Evolutionary conservation across 192 early-diverging fungal genomes (phyloP).

Genomic region (Glomus cerebriforme): DNA sequence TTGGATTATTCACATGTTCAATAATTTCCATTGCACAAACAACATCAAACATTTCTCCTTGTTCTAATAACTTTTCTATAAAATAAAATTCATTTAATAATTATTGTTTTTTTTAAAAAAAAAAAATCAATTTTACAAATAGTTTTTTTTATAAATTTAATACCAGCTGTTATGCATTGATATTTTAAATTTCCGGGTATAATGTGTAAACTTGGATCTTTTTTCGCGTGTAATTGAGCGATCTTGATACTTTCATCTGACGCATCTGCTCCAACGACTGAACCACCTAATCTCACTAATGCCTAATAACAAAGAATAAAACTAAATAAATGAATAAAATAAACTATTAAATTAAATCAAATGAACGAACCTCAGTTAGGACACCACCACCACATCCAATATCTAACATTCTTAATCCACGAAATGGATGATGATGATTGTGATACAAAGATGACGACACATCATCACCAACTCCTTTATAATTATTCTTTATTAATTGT

Average conservation of each 20-base stretch:
- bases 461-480: not conserved
- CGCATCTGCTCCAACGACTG: constrained; percentile 83
- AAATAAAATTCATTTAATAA: not conserved
- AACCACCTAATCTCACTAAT: constrained; percentile 73
- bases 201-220: constrained; percentile 64
- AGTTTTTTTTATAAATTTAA: not conserved
- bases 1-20: constrained; percentile 85
- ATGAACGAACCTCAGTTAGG: constrained; percentile 69
- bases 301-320: constrained; percentile 45
- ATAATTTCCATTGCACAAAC: constrained; percentile 90
- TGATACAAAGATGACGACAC: not conserved
- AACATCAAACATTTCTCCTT: constrained; percentile 66
- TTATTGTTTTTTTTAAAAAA: not conserved
- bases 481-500: constrained; percentile 37
- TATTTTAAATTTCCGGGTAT: constrained; percentile 61
- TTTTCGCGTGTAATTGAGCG: constrained; percentile 68
- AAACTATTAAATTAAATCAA: not conserved
- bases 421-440: constrained; percentile 48
- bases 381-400: constrained; percentile 96
- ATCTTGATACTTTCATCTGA: constrained; percentile 80
- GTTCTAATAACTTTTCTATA: constrained; percentile 61
- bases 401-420: constrained; percentile 71
- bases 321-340: not conserved
- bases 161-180: constrained; percentile 66
- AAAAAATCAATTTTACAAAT: not conserved